Percentiles rank a stretch among this genome's conserved stretches.
phyloP scores from a whole-genome alignment of 305 asterid species.

The Rubia peregrina region DNA sequence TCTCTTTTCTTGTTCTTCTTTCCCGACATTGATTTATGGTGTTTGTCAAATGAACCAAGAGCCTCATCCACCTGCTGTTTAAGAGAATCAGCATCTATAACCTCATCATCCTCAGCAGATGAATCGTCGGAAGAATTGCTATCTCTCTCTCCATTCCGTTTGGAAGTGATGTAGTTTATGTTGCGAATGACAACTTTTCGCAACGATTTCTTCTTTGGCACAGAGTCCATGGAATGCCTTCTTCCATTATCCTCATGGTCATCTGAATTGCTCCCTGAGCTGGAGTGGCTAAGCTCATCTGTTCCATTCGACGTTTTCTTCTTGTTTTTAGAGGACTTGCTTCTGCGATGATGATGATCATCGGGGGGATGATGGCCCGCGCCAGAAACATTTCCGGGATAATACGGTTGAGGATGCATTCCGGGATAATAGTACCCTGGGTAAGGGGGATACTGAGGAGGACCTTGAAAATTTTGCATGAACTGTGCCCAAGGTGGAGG shows the following conservation, averaged over 20 bases:
- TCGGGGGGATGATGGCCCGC: constrained; percentile 4
- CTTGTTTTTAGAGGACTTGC: constrained; percentile 12
- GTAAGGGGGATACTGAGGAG: constrained; percentile 39
- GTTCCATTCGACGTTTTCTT: constrained; percentile 12
- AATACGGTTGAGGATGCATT: constrained; percentile 50
- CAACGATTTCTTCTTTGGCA: constrained; percentile 32
- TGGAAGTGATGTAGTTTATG: constrained; percentile 65
- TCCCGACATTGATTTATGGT: constrained; percentile 35
- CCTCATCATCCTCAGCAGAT: constrained; percentile 43
- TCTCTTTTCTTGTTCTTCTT: constrained; percentile 35
- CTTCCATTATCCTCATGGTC: constrained; percentile 11
- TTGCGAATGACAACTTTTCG: constrained; percentile 76
- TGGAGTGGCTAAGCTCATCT: constrained; percentile 8
- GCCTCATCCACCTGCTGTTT: constrained; percentile 58
- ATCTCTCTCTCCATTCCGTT: constrained; percentile 35
- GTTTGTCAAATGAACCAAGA: constrained; percentile 48
- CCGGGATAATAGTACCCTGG: constrained; percentile 54
- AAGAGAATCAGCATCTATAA: constrained; percentile 38
- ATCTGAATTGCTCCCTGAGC: constrained; percentile 22
- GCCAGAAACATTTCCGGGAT: constrained; percentile 28
- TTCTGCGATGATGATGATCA: constrained; percentile 9
- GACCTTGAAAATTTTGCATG: constrained; percentile 56
- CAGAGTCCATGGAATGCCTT: constrained; percentile 18
- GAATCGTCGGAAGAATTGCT: constrained; percentile 35
- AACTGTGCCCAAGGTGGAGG: constrained; percentile 55